phyloP scores from a whole-genome alignment of 495 filamentous ascomycete species.

The Cercophora samala region DNA sequence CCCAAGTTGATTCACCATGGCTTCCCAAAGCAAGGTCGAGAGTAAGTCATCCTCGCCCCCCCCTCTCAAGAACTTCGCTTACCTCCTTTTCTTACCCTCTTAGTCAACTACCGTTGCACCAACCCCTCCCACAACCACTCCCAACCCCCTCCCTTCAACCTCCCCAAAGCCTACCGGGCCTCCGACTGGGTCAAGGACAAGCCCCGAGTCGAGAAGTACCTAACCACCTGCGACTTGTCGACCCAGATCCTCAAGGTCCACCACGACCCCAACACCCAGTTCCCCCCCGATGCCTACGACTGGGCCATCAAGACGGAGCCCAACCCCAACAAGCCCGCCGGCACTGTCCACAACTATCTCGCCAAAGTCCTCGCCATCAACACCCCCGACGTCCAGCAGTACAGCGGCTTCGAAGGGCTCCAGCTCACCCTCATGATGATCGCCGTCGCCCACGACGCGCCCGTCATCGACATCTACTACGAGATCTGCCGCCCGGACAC shows the following conservation, averaged over 20 bases:
- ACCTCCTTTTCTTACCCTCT: neutral
- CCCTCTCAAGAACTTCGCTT: neutral
- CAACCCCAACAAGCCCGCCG: too few relatives aligned
- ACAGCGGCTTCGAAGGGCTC: neutral
- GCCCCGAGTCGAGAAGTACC: neutral
- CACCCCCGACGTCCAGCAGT: neutral
- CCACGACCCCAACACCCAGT: neutral
- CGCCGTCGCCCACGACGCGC: neutral
- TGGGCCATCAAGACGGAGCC: neutral
- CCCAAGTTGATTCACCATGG: too few relatives aligned
- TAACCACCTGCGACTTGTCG: neutral
- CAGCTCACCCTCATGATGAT: neutral
- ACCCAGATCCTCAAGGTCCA: neutral
- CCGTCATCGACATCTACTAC: neutral
- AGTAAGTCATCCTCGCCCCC: neutral
- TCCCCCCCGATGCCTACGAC: neutral
- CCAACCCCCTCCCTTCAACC: neutral
- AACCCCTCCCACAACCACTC: neutral
- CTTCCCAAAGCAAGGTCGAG: too few relatives aligned
- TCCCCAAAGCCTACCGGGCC: neutral
- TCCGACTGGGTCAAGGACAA: neutral
- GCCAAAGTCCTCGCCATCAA: neutral
- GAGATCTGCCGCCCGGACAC: neutral
- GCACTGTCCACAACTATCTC: neutral
- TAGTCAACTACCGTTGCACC: neutral